Conservation (phyloP, 805 yeast genomes). For the Metschnikowia similis region DNA sequence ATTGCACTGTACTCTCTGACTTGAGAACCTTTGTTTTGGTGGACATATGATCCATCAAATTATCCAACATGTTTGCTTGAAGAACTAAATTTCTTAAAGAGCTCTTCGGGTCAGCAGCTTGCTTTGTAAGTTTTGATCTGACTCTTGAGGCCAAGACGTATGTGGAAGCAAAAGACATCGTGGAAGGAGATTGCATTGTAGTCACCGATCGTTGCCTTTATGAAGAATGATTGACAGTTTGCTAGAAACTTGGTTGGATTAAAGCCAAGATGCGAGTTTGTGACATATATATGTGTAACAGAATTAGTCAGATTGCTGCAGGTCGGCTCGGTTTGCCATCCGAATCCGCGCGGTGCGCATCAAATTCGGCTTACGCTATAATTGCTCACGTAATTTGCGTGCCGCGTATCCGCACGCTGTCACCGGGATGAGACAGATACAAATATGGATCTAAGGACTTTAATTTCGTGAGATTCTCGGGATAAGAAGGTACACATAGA, state of each 20-base stretch:
- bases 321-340: conserved; percentile 3
- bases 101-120: conserved; percentile 56
- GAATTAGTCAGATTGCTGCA: conserved; percentile 5
- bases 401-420: background rate
- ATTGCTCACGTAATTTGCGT: conserved; percentile 3
- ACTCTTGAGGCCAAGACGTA: conserved; percentile 63
- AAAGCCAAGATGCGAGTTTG: background rate
- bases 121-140: conserved; percentile 56
- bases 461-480: no score
- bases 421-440: background rate
- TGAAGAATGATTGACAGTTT: background rate
- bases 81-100: conserved; percentile 55
- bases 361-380: conserved; percentile 1
- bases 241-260: background rate
- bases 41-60: conserved; percentile 50
- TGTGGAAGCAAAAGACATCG: conserved; percentile 45
- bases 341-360: conserved; percentile 1
- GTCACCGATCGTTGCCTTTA: background rate
- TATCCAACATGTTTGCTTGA: conserved; percentile 70
- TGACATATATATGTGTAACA: conserved; percentile 2
- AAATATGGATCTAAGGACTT: background rate
- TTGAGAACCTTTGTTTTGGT: conserved; percentile 24
- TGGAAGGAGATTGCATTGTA: conserved; percentile 2
- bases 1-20: conserved; percentile 6
- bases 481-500: background rate